Conservation (phyloP, 352 stramenopile species). For the Phytophthora ohioensis region DNA sequence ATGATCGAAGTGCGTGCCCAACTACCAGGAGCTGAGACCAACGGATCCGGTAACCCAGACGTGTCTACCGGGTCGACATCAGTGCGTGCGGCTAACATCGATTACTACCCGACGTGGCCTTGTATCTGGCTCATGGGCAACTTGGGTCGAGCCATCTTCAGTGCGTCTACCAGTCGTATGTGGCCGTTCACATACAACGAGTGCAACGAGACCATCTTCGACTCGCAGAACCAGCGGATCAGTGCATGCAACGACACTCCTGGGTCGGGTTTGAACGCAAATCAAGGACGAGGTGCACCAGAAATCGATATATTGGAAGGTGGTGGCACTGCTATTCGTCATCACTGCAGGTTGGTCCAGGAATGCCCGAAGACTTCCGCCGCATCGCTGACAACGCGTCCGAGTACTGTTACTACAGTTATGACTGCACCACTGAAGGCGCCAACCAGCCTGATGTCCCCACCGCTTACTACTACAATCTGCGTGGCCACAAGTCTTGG, state of each 20-base stretch:
- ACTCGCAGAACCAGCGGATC: conserved; percentile 44
- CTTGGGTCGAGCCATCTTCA: conserved; percentile 24
- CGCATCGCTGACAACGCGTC: conserved; percentile 28
- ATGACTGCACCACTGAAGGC: conserved; percentile 37
- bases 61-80: conserved; percentile 12
- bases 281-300: conserved; percentile 37
- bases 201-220: conserved; percentile 66
- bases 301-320: conserved; percentile 38
- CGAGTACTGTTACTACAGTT: conserved; percentile 45
- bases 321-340: conserved; percentile 64
- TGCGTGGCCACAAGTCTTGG: conserved; percentile 37
- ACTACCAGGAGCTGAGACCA: conserved; percentile 39
- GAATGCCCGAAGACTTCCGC: conserved; percentile 50
- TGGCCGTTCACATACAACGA: conserved; percentile 94
- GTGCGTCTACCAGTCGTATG: conserved; percentile 54
- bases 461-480: conserved; percentile 35
- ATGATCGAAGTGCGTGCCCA: conserved; percentile 88
- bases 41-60: conserved; percentile 55
- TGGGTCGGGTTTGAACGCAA: conserved; percentile 85
- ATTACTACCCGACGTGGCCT: conserved; percentile 31
- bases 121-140: conserved; percentile 30
- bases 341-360: conserved; percentile 80
- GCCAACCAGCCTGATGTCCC: conserved; percentile 43
- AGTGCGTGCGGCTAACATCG: conserved; percentile 22
- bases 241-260: conserved; percentile 85